Evolutionary conservation across 169 alveolate species (phyloP).

Genomic region (Toxoplasma gondii): DNA sequence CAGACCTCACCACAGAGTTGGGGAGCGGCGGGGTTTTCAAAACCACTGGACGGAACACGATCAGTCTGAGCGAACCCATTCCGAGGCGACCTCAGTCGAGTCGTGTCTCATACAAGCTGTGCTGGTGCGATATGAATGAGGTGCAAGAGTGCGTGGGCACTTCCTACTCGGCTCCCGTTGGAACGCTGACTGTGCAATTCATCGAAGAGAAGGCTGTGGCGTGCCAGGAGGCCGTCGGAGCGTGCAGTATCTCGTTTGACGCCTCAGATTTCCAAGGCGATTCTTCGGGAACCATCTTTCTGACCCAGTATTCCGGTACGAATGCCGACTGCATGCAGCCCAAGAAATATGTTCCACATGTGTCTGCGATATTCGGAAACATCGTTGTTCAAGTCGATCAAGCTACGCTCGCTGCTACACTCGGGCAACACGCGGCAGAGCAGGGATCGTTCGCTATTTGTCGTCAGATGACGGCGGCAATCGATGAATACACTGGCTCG

Average conservation of each 20-base stretch:
- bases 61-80: background rate
- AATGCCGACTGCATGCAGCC: background rate
- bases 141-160: slow-evolving; percentile 33
- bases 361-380: background rate
- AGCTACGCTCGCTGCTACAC: background rate
- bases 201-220: background rate
- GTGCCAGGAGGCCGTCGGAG: background rate
- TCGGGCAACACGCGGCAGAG: background rate
- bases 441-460: background rate
- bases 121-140: slow-evolving; percentile 53
- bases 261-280: background rate
- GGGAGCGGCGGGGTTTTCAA: background rate
- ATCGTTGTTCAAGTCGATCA: background rate
- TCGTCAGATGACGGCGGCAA: background rate
- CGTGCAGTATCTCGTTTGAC: background rate
- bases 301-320: background rate
- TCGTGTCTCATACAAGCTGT: slow-evolving; percentile 23
- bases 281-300: background rate
- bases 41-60: too few species aligned
- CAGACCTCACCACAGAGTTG: background rate
- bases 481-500: too few species aligned
- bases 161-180: slow-evolving; percentile 30
- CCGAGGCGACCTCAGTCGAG: background rate
- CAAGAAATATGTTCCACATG: background rate
- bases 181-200: slow-evolving; percentile 37